These are phyloP conservation scores for Fomitopsis serialis DNA, from an alignment of 768 basidiomycete genomes.

Conservation along the genomic window DNA sequence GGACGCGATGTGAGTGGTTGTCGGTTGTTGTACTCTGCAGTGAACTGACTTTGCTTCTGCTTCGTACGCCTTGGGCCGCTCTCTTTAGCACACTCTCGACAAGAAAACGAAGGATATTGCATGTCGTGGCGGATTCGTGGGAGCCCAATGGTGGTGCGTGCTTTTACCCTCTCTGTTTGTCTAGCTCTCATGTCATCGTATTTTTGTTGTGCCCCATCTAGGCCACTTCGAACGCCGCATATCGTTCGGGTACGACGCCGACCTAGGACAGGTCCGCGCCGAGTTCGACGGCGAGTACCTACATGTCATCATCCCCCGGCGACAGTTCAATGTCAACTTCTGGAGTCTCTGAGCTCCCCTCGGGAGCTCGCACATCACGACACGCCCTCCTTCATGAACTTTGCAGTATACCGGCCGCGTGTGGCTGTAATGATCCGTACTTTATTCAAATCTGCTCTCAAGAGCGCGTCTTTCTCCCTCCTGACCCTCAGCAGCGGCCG, in stretches of 20 bases:
- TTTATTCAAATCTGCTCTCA: too few relatives aligned
- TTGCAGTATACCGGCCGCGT: too few relatives aligned
- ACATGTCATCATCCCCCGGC: conserved; percentile 52
- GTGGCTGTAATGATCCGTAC: too few relatives aligned
- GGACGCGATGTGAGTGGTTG: conserved; percentile 49
- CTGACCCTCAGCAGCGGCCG: too few relatives aligned
- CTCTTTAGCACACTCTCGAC: conserved; percentile 54
- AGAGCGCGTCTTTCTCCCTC: too few relatives aligned
- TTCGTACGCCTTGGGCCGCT: too few relatives aligned
- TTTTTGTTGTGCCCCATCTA: conserved; percentile 4
- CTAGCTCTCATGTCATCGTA: too few relatives aligned
- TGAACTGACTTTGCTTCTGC: too few relatives aligned
- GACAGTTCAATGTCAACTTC: conserved; percentile 18
- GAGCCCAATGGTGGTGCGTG: conserved; percentile 50
- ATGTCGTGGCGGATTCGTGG: conserved; percentile 74
- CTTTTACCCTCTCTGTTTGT: neutral
- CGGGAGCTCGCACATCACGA: neutral
- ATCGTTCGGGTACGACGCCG: conserved; percentile 72
- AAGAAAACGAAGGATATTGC: conserved; percentile 57
- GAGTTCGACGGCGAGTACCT: conserved; percentile 71
- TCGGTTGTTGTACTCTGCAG: conserved; percentile 1
- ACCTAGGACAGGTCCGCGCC: conserved; percentile 61
- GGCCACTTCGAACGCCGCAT: conserved; percentile 74
- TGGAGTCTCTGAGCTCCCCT: neutral
- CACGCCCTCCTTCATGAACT: too few relatives aligned